Evolutionary conservation across 2,329 filamentous ascomycete species (phyloP), one percentile per base, ranked within the genome.

Genomic region (Hymenotorrendiella dingleyae): DNA sequence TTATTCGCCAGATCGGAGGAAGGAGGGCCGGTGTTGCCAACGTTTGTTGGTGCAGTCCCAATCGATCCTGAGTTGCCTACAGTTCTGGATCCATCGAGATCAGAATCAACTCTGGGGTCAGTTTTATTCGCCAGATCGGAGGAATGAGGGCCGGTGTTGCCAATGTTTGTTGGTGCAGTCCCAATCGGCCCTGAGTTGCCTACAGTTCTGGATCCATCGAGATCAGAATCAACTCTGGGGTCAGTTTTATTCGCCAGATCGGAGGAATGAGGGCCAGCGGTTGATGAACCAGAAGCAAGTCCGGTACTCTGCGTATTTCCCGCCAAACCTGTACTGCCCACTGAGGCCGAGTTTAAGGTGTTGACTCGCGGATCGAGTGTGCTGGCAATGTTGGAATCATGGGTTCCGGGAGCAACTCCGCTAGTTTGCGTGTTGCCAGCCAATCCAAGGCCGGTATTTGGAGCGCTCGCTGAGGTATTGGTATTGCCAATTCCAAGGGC

Each of bases 91-190:
- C 64, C 60, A 48, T 71, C 69, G 8, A 68, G 61, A 54, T 78
- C 71, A 30, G 67, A 71, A 55, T 77, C 72, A 33, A 76, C 62
- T n/a, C 72, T 64, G 17, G 73, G 73, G 52, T 78, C 74, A 6
- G 60, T 53, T 24, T 71, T 69, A 58, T 77, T 78, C 14, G 63
- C 62, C 3, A 53, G 3, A 42, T 51, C 54, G 8, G 45, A 50
- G 36, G 59, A 47, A 40, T 67, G 65, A 11, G 65, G 65, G 4
- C 64, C 64, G 14, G 59, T 16, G 62, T 66, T 27, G 57, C 61
- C 16, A 56, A 59, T 11, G 35, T 17, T 22, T 22, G 17, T 37
- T 11, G 30, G 30, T 12, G 33, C 30, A 26, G 34, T 37, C 3
- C 34, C 34, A 20, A 36, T 40, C 4, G 21, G 19, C 19, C 37